phyloP scores from a whole-genome alignment of 148 eudicot species.

The Cornus suecica region DNA sequence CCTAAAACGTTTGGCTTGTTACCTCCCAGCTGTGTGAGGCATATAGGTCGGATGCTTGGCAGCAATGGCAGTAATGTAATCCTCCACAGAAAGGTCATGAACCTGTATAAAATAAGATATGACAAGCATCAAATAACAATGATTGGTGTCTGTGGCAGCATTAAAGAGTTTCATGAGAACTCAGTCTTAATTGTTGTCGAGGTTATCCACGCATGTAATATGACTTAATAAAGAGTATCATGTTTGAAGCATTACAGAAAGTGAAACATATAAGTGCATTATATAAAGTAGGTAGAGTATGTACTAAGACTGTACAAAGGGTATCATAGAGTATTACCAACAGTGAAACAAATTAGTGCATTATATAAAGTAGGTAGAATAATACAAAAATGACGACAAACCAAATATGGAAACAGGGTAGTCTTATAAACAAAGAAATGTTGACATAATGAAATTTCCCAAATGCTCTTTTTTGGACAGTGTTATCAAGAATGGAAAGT shows the following conservation, averaged over 20 bases:
- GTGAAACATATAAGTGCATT: neutral
- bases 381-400: neutral
- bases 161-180: neutral
- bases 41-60: conserved; percentile 36
- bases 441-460: no score
- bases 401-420: no score
- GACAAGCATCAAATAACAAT: neutral
- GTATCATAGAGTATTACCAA: no score
- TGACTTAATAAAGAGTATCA: neutral
- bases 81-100: conserved; percentile 35
- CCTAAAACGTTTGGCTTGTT: conserved; percentile 40
- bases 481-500: no score
- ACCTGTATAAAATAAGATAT: conserved; percentile 16
- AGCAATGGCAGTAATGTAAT: conserved; percentile 44
- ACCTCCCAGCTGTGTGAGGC: conserved; percentile 56
- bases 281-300: neutral
- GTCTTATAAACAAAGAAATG: no score
- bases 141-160: neutral
- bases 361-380: neutral
- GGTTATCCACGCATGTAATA: neutral
- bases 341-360: neutral
- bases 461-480: no score
- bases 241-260: neutral
- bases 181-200: neutral
- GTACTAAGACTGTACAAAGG: no score